Percentiles rank a stretch among this genome's conserved stretches.
phyloP scores from a whole-genome alignment of 768 basidiomycete genomes.

The Steccherinum ochraceum region DNA sequence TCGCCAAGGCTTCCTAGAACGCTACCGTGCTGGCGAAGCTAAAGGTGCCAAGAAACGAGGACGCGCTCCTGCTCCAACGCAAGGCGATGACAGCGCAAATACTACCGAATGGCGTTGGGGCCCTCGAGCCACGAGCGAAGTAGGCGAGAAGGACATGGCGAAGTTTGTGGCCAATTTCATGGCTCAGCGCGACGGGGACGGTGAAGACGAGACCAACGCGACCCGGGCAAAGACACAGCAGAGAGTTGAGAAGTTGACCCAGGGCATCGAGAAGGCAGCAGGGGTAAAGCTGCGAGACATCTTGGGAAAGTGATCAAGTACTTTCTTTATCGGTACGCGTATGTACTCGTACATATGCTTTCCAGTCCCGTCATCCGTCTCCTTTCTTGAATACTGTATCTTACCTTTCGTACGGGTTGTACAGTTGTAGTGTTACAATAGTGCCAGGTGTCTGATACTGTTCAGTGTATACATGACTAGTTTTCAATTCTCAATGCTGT shows the following conservation, averaged over 20 bases:
- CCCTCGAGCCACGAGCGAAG: conserved; percentile 68
- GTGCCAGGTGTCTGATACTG: too few relatives aligned
- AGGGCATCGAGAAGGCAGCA: conserved; percentile 57
- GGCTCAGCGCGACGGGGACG: conserved; percentile 32
- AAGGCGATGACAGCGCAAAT: conserved; percentile 31
- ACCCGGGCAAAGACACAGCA: conserved; percentile 20
- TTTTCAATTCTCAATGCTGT: too few relatives aligned
- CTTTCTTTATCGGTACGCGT: too few relatives aligned
- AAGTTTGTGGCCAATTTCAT: conserved; percentile 79
- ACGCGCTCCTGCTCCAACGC: conserved; percentile 38
- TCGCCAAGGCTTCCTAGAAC: conserved; percentile 77
- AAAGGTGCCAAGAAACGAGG: conserved; percentile 43
- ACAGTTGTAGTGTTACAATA: too few relatives aligned
- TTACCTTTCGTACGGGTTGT: too few relatives aligned
- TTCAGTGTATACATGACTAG: too few relatives aligned
- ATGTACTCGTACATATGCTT: too few relatives aligned
- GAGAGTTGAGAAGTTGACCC: conserved; percentile 39
- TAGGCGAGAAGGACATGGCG: conserved; percentile 72
- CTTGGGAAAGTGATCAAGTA: not conserved
- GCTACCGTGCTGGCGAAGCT: conserved; percentile 42
- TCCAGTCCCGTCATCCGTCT: too few relatives aligned
- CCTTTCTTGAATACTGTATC: too few relatives aligned
- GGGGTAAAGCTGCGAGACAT: conserved; percentile 17
- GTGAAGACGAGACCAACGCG: conserved; percentile 16
- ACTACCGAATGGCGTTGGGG: conserved; percentile 86